Conservation (phyloP, 495 filamentous ascomycete species). For the Chaetomidium leptoderma region DNA sequence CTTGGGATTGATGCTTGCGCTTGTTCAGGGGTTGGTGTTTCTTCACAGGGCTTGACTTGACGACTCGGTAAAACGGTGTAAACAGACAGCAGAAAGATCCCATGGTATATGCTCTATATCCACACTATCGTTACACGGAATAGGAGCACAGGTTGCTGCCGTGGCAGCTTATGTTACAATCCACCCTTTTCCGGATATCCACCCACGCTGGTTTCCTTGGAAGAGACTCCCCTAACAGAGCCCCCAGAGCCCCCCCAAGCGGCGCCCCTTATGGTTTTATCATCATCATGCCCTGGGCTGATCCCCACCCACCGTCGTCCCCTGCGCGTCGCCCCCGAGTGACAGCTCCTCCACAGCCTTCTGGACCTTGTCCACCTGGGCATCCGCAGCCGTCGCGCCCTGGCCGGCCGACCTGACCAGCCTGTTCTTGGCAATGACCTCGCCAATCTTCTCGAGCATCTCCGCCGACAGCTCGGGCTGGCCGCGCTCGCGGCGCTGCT, state of each 20-base stretch:
- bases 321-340: slow-evolving; percentile 13
- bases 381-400: slow-evolving; percentile 1
- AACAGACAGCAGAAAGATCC: neutral
- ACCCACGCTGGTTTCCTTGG: neutral
- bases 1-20: too few species aligned
- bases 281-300: slow-evolving; percentile 16
- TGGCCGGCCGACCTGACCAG: slow-evolving; percentile 7
- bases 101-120: slow-evolving; percentile 11
- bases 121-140: slow-evolving; percentile 10
- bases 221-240: neutral
- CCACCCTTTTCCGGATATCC: neutral
- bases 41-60: too few species aligned
- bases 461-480: slow-evolving; percentile 52
- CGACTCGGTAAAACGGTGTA: too few species aligned
- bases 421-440: slow-evolving; percentile 58
- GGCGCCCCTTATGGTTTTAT: too few species aligned
- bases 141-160: neutral
- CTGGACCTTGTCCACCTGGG: slow-evolving; percentile 15
- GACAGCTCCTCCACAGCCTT: slow-evolving; percentile 26
- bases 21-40: too few species aligned
- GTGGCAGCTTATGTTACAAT: slow-evolving; percentile 1
- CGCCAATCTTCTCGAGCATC: slow-evolving; percentile 62
- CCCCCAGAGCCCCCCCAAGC: too few species aligned
- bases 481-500: slow-evolving; percentile 41
- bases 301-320: slow-evolving; percentile 5